Conservation (phyloP, 2,329 filamentous ascomycete species). For the Aspergillus fischeri region DNA sequence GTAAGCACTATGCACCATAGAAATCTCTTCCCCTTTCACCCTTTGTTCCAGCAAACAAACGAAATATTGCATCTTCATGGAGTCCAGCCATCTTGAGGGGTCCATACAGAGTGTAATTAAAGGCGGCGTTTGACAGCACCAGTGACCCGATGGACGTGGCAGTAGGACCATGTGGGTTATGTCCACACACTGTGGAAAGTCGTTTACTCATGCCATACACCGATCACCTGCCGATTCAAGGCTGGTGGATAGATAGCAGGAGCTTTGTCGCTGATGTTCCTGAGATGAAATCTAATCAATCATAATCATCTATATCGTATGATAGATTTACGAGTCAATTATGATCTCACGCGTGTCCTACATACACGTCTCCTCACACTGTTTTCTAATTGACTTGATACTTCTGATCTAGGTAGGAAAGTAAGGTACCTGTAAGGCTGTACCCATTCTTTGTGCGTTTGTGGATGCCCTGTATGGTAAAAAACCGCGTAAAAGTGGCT, state of each 20-base stretch:
- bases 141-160: neutral
- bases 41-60: neutral
- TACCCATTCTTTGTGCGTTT: constrained; percentile 7
- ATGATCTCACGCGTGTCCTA: neutral
- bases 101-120: neutral
- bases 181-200: neutral
- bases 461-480: constrained; percentile 5
- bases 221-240: neutral
- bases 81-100: neutral
- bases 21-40: neutral
- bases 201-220: neutral
- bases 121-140: neutral
- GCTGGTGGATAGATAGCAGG: too few species aligned
- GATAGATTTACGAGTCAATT: neutral
- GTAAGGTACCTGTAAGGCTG: neutral
- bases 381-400: neutral
- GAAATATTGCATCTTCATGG: neutral
- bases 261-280: neutral
- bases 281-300: neutral
- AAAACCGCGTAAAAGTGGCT: constrained; percentile 16
- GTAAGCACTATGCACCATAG: neutral
- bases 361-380: neutral
- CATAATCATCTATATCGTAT: neutral
- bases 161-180: neutral
- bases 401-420: neutral